Percentiles rank a stretch among this genome's conserved stretches.
Conservation (phyloP, 2,329 filamentous ascomycete species). For the Emergomyces orientalis region DNA sequence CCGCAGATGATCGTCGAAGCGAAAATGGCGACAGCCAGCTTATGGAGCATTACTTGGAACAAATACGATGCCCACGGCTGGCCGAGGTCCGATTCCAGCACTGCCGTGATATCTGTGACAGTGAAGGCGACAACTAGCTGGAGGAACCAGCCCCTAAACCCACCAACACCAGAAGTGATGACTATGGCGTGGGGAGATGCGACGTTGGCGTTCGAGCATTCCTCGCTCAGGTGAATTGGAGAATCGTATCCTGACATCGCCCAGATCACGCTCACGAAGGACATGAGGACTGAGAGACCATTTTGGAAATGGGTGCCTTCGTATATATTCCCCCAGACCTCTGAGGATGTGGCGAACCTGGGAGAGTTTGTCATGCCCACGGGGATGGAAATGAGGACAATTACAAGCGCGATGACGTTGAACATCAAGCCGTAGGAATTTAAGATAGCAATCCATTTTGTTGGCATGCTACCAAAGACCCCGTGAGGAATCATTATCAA, state of each 20-base stretch:
- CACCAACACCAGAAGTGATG: constrained; percentile 57
- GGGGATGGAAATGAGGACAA: constrained; percentile 61
- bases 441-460: constrained; percentile 58
- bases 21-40: constrained; percentile 53
- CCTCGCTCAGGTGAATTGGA: constrained; percentile 64
- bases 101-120: constrained; percentile 52
- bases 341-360: constrained; percentile 49
- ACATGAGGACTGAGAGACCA: constrained; percentile 60
- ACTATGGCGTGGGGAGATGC: constrained; percentile 64
- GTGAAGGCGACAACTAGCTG: constrained; percentile 66
- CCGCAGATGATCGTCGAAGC: constrained; percentile 58
- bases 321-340: constrained; percentile 59
- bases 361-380: constrained; percentile 48
- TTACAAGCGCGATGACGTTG: constrained; percentile 58
- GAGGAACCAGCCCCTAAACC: constrained; percentile 61
- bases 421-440: constrained; percentile 62
- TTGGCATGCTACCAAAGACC: constrained; percentile 60
- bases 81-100: constrained; percentile 52
- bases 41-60: constrained; percentile 54
- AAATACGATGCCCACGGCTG: constrained; percentile 64
- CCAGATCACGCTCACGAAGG: constrained; percentile 62
- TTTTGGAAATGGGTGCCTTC: constrained; percentile 58
- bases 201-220: constrained; percentile 63
- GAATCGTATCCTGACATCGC: constrained; percentile 60
- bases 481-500: constrained; percentile 60